Evolutionary conservation across 2,329 filamentous ascomycete species (phyloP), one percentile per base, ranked within the genome.

Genomic region (Xylogone sp.): DNA sequence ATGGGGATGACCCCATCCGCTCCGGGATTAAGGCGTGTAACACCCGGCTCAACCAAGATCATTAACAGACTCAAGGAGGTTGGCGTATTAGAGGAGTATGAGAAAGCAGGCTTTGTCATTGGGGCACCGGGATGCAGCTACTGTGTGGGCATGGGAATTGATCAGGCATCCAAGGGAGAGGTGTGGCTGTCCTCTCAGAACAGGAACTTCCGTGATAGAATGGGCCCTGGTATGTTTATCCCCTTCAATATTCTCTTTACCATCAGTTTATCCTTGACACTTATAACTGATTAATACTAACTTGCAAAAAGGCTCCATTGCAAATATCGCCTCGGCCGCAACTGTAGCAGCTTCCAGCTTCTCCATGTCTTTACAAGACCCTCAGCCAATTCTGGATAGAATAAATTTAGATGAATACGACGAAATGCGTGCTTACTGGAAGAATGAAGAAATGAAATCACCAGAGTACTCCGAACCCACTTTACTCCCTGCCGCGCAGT

Each of bases 281-380:
- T 10, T 10, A 6, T 22, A 49, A 8, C n/a, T 6, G 10, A 27
- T 5, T 29, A 5, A 42, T 39, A 16, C 21, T 48, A 46, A 51
- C 51, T 53, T 5, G 6, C 45, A 31, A 52, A 18, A 44, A 72
- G 69, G 70, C 0, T 67, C 71, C 0, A 67, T 78, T 53, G 75
- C 74, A 1, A 70, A 73, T 53, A 59, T 78, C 21, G 65, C 68
- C 1, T 75, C 73, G 0, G 73, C 75, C 2, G 73, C 70, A 4
- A 71, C 72, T 1, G 74, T 77, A 1, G 74, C 75, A 2, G 74
- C 73, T 2, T 74, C 71, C 0, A 71, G 68, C 1, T 77, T 77
- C 50, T 58, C 62, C 3, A 76, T 76, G 74, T 39, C 34, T 5
- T 18, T 39, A 16, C 5, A 39, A 39, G n/a, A 39, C n/a, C 62